Base-by-base conservation (phyloP, 257 asterid genomes). In the Osmanthus fragrans region DNA sequence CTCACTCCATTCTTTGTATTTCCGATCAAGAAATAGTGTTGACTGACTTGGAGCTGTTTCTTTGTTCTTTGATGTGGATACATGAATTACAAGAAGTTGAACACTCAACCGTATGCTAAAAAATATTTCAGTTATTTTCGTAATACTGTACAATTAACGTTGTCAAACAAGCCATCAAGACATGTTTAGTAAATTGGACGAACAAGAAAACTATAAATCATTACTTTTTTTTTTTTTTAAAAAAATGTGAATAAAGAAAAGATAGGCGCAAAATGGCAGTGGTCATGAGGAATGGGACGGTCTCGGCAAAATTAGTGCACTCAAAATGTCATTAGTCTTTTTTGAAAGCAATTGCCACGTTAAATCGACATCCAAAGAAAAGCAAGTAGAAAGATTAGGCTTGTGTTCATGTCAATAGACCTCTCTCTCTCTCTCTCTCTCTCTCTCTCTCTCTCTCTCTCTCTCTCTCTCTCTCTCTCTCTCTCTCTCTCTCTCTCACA, bases 401-500 rank as follows among this genome's bases (percentile, higher is more conserved):
- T 84, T 78, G 83, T 82, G 82, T 83, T 9, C 45, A 30, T 30
- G 27, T 25, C 27, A 25, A 25, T 25, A 25, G 27, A 25, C 27
- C 32, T 30, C 37, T 33, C 91, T 86, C 65, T 91, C 93, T 30
- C 37, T 33, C 32, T 30, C 37, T 33, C 32, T 30, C 37, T 33
- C 32, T 30, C 37, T 33, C 32, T 30, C 37, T 33, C 32, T 30
- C 37, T 33, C 32, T 30, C 37, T 33, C 32, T 30, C 37, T 33
- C 32, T 30, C 37, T 33, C 30, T 29, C 36, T 33, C 36, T 33
- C 36, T 33, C 36, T 33, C 36, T 33, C 36, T 33, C 36, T 33
- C 36, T 33, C 36, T 33, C 36, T 33, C 36, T 33, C 36, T 93
- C 97, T 85, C 91, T 86, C 65, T 91, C 93, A 88, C 94, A 94